Evolutionary conservation across 2,329 filamentous ascomycete genomes (phyloP), one percentile per base, ranked within the genome.

Genomic region (Trichoderma cornu-damae): DNA sequence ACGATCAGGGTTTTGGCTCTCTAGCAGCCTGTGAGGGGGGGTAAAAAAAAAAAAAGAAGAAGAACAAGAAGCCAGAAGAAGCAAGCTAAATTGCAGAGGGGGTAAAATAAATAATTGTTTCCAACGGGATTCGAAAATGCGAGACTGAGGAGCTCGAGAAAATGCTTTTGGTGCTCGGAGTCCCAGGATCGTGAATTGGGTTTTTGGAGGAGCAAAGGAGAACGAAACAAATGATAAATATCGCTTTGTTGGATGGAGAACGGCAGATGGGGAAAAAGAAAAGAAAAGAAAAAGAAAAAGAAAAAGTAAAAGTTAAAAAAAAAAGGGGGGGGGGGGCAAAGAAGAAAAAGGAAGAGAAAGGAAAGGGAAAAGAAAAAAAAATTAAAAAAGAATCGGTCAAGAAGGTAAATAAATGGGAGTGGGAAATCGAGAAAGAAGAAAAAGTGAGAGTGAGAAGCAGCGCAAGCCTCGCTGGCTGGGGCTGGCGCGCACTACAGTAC

Each of bases 81-180:
- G 51, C 52, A 60, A 59, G 51, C 58, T 57, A 58, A n/a, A 50
- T 47, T 59, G 62, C 34, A 57, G 60, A 47, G 65, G 53, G 68
- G 9, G 28, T 30, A 30, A 30, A 28, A 30, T 9, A 9, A 7
- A 6, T 3, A 6, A 30, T 6, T 30, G 28, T 30, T n/a, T n/a
- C n/a, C n/a, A n/a, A n/a, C n/a, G n/a, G n/a, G n/a, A n/a, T n/a
- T n/a, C n/a, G n/a, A n/a, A n/a, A n/a, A n/a, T n/a, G n/a, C n/a
- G n/a, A n/a, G n/a, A n/a, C n/a, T n/a, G n/a, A n/a, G n/a, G n/a
- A n/a, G n/a, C n/a, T 28, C 26, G 4, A 28, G 8, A 8, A 28
- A 8, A 28, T 28, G 26, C 26, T 16, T 14, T 37, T 18, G 24
- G n/a, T 2, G n/a, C 42, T 44, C 24, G 24, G 42, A 28, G 11